Percentiles rank a stretch among this genome's conserved stretches.
Evolutionary conservation across 441 rosid species (phyloP).

Genomic region (Gossypium aridum): DNA sequence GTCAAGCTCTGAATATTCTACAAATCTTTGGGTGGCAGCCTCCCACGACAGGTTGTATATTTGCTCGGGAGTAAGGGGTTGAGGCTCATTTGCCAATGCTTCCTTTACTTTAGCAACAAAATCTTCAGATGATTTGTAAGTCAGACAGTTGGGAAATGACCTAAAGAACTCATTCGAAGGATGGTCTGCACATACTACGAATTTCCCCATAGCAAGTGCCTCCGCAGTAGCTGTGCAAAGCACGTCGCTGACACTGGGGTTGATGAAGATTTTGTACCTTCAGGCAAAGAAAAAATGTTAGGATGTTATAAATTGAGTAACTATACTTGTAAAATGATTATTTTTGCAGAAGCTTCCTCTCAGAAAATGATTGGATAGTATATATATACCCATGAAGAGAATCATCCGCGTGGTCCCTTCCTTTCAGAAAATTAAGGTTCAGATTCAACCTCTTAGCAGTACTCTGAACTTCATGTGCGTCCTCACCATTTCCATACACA

Average conservation of each 20-base stretch:
- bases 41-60: slow-evolving; percentile 89
- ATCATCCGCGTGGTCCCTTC: slow-evolving; percentile 92
- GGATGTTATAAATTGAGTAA: neutral
- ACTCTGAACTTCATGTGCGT: slow-evolving; percentile 73
- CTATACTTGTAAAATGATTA: neutral
- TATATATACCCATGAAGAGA: slow-evolving; percentile 88
- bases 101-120: slow-evolving; percentile 77
- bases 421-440: slow-evolving; percentile 80
- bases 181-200: slow-evolving; percentile 92
- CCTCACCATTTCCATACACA: slow-evolving; percentile 95
- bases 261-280: slow-evolving; percentile 97
- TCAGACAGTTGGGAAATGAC: slow-evolving; percentile 88
- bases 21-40: slow-evolving; percentile 89
- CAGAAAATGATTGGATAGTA: slow-evolving; percentile 7
- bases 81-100: slow-evolving; percentile 83
- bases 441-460: slow-evolving; percentile 61
- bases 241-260: slow-evolving; percentile 94
- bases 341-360: neutral
- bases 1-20: slow-evolving; percentile 75
- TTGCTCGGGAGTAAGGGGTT: slow-evolving; percentile 74
- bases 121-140: slow-evolving; percentile 81
- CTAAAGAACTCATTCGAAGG: slow-evolving; percentile 96
- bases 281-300: slow-evolving; percentile 19
- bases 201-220: slow-evolving; percentile 99
- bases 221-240: slow-evolving; percentile 98